Percentiles rank a stretch among this genome's conserved stretches.
Conservation (phyloP, 805 yeast species). For the Teunomyces barrocoloradensis region DNA sequence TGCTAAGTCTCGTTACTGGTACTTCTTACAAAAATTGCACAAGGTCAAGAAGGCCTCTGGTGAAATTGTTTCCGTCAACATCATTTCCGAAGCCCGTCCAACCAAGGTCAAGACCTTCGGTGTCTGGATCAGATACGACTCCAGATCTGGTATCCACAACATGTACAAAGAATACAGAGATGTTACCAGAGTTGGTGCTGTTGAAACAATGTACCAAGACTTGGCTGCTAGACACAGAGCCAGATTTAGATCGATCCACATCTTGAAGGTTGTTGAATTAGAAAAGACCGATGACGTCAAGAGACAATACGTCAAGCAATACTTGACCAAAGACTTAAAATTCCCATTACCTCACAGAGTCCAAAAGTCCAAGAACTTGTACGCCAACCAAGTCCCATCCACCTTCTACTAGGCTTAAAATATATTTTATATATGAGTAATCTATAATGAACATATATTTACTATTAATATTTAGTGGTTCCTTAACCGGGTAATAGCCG, state of each 20-base stretch:
- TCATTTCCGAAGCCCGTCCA: slow-evolving; percentile 92
- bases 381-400: slow-evolving; percentile 90
- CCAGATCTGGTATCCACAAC: slow-evolving; percentile 99
- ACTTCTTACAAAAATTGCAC: slow-evolving; percentile 98
- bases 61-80: slow-evolving; percentile 94
- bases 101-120: slow-evolving; percentile 99
- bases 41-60: slow-evolving; percentile 99
- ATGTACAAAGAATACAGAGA: slow-evolving; percentile 99
- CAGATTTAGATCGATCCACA: slow-evolving; percentile 99
- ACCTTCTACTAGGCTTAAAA: slow-evolving; percentile 76
- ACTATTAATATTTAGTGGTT: background rate
- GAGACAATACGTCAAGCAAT: slow-evolving; percentile 99
- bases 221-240: slow-evolving; percentile 99
- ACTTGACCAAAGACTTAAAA: slow-evolving; percentile 89
- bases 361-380: slow-evolving; percentile 83
- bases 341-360: slow-evolving; percentile 99
- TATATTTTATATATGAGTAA: slow-evolving; percentile 8
- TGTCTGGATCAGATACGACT: slow-evolving; percentile 99
- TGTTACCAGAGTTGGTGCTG: slow-evolving; percentile 98
- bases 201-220: slow-evolving; percentile 97
- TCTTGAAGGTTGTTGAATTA: slow-evolving; percentile 98
- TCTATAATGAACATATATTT: slow-evolving; percentile 6
- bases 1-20: slow-evolving; percentile 99
- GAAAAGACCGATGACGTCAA: slow-evolving; percentile 97
- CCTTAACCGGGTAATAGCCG: background rate